Conservation (phyloP, 1,284 basidiomycete species). For the Rugosomyces carneus region DNA sequence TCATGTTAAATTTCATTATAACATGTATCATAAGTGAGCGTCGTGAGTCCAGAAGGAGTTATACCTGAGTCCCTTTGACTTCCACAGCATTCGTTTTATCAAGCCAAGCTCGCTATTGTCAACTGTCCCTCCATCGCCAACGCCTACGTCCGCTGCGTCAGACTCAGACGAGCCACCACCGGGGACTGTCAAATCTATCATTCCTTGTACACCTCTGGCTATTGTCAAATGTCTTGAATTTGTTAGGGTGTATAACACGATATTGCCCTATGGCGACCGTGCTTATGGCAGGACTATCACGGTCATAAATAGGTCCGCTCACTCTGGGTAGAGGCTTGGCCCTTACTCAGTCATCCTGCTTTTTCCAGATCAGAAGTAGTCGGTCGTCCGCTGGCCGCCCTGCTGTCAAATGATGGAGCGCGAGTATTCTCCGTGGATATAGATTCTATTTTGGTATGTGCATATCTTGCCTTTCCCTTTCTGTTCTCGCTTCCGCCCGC, state of each 20-base stretch:
- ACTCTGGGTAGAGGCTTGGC: neutral
- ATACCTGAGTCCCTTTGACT: constrained; percentile 1
- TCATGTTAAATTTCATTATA: constrained; percentile 94
- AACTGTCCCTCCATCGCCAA: constrained; percentile 34
- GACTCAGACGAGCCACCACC: constrained; percentile 64
- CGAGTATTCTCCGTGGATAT: constrained; percentile 94
- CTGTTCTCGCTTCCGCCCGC: neutral
- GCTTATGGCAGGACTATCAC: constrained; percentile 92
- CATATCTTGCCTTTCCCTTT: neutral
- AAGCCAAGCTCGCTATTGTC: constrained; percentile 56
- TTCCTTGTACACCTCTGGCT: constrained; percentile 95
- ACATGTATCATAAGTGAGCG: constrained; percentile 90
- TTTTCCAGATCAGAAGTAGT: constrained; percentile 85
- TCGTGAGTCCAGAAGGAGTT: neutral
- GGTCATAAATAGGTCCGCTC: constrained; percentile 81
- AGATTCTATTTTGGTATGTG: constrained; percentile 76
- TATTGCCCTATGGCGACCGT: constrained; percentile 90
- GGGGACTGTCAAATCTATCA: constrained; percentile 87
- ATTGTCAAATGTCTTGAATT: constrained; percentile 94
- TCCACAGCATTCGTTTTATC: constrained; percentile 68
- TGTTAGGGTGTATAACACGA: constrained; percentile 87
- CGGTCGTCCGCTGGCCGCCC: constrained; percentile 88
- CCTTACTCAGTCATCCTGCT: neutral
- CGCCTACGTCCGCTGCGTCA: constrained; percentile 27
- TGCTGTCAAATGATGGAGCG: constrained; percentile 94